A percentile compares a stretch with the other conserved stretches of the same genome.
Evolutionary conservation across 169 alveolate species (phyloP).

Genomic region (Amoebophrya sp.): DNA sequence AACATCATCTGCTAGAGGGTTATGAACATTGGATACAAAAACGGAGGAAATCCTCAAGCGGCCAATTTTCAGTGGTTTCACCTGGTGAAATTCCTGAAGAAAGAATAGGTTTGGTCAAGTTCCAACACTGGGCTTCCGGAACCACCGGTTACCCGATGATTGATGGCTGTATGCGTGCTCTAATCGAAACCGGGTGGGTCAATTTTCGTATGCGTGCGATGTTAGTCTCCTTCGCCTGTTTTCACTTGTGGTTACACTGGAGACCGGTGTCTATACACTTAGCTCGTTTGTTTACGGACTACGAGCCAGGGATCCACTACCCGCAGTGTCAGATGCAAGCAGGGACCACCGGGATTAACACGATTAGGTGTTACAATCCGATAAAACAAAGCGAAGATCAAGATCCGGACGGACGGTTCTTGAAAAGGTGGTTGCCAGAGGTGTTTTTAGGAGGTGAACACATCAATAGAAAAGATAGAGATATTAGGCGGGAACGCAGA

Average conservation of each 20-base stretch:
- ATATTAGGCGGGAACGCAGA: no score
- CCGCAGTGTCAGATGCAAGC: conserved; percentile 48
- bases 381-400: conserved; percentile 3
- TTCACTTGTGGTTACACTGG: conserved; percentile 52
- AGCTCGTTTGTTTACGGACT: conserved; percentile 47
- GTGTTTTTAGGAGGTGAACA: not conserved
- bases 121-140: conserved; percentile 40
- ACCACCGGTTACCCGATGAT: conserved; percentile 56
- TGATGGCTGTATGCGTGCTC: conserved; percentile 53
- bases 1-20: no score
- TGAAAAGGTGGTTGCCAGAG: not conserved
- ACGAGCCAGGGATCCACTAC: conserved; percentile 48
- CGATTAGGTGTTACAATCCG: not conserved
- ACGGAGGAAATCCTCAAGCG: no score
- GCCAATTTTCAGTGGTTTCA: no score
- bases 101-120: no score
- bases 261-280: conserved; percentile 48
- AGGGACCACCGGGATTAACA: conserved; percentile 24
- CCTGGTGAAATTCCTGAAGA: no score
- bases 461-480: no score
- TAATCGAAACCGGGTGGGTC: conserved; percentile 50
- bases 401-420: not conserved
- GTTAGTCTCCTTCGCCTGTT: conserved; percentile 45
- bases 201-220: conserved; percentile 53
- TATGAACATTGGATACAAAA: no score